Conservation (phyloP, 257 asterid genomes). For the Fraxinus anomala region DNA sequence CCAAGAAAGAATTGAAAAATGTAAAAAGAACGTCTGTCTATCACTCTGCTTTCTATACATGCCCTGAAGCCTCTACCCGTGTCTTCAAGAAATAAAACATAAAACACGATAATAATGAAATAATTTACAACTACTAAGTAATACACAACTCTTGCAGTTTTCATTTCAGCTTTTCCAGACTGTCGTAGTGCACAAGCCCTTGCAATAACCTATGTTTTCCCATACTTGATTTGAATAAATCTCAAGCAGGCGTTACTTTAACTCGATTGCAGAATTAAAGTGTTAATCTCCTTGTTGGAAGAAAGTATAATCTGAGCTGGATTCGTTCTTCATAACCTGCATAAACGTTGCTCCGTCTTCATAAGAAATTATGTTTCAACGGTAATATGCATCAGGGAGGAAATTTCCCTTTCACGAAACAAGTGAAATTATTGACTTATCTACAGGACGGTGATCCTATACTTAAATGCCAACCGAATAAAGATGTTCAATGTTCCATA, state of each 20-base stretch:
- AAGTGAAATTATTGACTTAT: neutral
- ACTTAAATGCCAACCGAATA: neutral
- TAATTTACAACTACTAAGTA: conserved; percentile 34
- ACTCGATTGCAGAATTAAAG: conserved; percentile 24
- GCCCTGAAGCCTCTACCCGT: conserved; percentile 14
- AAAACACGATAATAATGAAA: conserved; percentile 14
- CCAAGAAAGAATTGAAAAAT: neutral
- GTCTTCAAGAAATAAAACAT: neutral
- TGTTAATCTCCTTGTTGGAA: conserved; percentile 71
- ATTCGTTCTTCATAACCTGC: conserved; percentile 79
- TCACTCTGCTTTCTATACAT: conserved; percentile 29
- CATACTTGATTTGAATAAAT: conserved; percentile 13
- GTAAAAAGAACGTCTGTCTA: neutral
- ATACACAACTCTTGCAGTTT: conserved; percentile 29
- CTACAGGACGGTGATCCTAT: neutral
- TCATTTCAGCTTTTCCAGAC: conserved; percentile 19
- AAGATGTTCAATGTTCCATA: neutral
- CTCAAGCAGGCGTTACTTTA: conserved; percentile 26
- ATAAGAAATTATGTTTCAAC: conserved; percentile 10
- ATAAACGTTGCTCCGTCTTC: conserved; percentile 18
- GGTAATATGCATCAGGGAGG: neutral
- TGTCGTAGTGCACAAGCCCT: neutral
- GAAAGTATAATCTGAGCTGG: conserved; percentile 67
- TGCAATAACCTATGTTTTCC: neutral
- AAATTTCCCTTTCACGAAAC: neutral